These are phyloP conservation scores for Populus nigra DNA, from an alignment of 345 rosid species.

Conservation along the genomic window DNA sequence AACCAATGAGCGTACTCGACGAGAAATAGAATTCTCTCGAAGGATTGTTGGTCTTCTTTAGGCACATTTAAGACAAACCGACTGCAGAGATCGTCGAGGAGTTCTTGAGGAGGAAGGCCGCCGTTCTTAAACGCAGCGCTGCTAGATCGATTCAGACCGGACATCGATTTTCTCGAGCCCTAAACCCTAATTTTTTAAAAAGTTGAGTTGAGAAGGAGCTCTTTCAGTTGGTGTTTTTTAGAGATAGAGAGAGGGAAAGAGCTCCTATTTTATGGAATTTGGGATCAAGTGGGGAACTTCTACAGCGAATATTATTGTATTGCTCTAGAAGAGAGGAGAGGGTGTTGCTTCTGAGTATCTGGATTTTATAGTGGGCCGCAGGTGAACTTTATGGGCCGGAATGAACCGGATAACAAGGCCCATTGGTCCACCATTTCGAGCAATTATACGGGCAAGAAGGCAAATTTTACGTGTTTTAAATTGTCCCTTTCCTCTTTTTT, in stretches of 20 bases:
- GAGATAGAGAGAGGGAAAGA: not conserved
- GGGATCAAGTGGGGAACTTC: not conserved
- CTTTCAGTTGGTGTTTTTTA: not conserved
- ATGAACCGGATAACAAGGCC: not conserved
- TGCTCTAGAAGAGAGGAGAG: not conserved
- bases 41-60: constrained; percentile 93
- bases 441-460: too few species aligned
- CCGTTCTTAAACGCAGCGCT: constrained; percentile 73
- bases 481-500: too few species aligned
- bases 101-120: constrained; percentile 88
- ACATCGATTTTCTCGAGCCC: constrained; percentile 35
- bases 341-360: not conserved
- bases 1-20: constrained; percentile 99
- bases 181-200: not conserved
- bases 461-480: too few species aligned
- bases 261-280: not conserved
- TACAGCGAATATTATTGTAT: not conserved
- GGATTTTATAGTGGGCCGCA: not conserved
- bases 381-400: not conserved
- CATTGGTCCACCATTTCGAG: not conserved
- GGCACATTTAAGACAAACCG: constrained; percentile 98
- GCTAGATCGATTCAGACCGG: constrained; percentile 65
- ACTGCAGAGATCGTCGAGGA: constrained; percentile 99
- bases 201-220: not conserved
- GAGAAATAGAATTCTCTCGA: constrained; percentile 91